Base-by-base conservation (phyloP, 257 asterid genomes). In the Scutellaria barbata region DNA sequence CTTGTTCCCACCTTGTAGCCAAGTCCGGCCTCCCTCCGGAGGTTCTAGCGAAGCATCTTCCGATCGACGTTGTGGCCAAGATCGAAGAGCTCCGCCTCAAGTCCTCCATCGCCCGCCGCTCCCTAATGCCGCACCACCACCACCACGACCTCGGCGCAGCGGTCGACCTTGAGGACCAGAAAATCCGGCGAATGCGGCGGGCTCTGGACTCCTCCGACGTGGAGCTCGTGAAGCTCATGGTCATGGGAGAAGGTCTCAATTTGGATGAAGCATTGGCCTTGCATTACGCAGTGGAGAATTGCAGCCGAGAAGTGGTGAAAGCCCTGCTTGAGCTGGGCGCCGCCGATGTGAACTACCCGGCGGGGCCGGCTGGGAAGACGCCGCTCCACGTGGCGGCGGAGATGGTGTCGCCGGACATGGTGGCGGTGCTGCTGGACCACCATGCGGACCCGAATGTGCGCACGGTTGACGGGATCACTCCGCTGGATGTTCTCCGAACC, bases 391-490 rank as follows among this genome's bases (percentile, higher is more conserved):
- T 90, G 3, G 96, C 96, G 0, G 90, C 98, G 0, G 98, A 93
- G 74, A 93, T 93, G 98, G 98, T 93, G 53, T 93, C 98, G 0
- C 96, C 98, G 8, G 98, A 93, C 76, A 93, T 93, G 98, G 97
- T 93, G 42, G 93, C 98, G 1, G 98, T 93, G 37, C 81, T 93
- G 8, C 86, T 93, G 5, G 98, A 93, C 82, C 98, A 93, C 79
- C 98, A 93, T 61, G 98, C 98, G 4, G 96, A 93, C 45, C 98
- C 98, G 0, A 89, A 86, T 13, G 96, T 87, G 5, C 75, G 98
- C 8, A 90, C 95, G 1, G 83, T 90, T 0, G 96, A 90, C 13
- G 97, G 96, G 9, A 53, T 90, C 35, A 93, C 97, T 1, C 98
- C 98, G 0, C 66, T 90, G 25, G 98, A 90, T 14, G 86, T 90